These are phyloP conservation scores for Monilinia vaccinii-corymbosi DNA, from an alignment of 2,329 filamentous ascomycete genomes.

Conservation along the genomic window DNA sequence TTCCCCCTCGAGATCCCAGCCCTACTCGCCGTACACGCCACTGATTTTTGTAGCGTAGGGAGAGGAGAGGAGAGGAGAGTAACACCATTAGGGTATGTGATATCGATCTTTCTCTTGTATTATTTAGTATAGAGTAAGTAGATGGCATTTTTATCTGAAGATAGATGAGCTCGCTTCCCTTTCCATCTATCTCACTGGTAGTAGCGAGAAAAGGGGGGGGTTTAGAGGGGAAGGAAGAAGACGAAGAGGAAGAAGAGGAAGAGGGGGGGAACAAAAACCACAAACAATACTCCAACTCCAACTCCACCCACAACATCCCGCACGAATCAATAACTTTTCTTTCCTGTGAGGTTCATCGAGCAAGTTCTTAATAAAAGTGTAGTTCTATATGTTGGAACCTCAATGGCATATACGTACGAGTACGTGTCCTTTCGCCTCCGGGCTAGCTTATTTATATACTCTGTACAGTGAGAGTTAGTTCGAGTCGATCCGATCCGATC, in stretches of 20 bases:
- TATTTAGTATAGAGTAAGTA: neutral
- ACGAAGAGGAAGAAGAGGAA: neutral
- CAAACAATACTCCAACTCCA: neutral
- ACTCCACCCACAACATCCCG: neutral
- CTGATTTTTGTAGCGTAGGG: neutral
- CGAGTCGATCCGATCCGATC: too few species aligned
- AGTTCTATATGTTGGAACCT: too few species aligned
- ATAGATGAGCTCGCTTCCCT: neutral
- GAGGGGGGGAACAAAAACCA: neutral
- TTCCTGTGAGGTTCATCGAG: too few species aligned
- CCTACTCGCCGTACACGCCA: constrained; percentile 5
- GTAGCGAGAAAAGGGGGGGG: neutral
- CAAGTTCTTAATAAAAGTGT: too few species aligned
- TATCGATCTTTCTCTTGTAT: neutral
- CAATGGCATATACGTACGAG: too few species aligned
- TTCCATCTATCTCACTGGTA: neutral
- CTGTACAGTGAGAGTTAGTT: too few species aligned
- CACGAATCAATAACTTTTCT: too few species aligned
- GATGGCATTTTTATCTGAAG: too few species aligned
- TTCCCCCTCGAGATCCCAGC: neutral
- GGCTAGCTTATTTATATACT: too few species aligned
- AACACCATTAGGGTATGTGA: neutral
- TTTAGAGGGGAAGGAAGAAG: neutral
- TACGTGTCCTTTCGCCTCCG: too few species aligned
- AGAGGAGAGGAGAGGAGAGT: too few species aligned